Evolutionary conservation across 768 basidiomycete genomes (phyloP), one percentile per base, ranked within the genome.

Genomic region (Myochromella boudieri): DNA sequence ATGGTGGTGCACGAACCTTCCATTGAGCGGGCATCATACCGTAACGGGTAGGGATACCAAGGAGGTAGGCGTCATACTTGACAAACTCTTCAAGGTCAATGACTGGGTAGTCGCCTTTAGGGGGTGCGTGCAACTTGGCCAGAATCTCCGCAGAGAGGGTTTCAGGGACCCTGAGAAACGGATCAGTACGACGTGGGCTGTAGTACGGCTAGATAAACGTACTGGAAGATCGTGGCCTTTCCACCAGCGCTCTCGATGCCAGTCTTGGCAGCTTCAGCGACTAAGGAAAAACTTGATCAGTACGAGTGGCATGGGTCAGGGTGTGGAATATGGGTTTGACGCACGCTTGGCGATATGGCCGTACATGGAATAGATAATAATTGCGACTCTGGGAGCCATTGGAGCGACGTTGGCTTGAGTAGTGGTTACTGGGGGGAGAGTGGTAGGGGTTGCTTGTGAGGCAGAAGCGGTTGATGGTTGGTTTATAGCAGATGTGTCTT

Each of bases 41-140:
- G 67, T 79, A 95, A 57, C 91, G 85, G 21, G 87, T 87, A 42
- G 85, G 85, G 47, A 91, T 71, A 49, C 89, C 91, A 42, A 91
- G 73, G 53, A 95, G 54, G 75, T 79, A 83, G 4, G 79, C 91
- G 56, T 95, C 88, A 58, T 76, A 87, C 4, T 72, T 47, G 15
- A 67, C 53, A 41, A 95, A 73, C 11, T 63, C 69, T 1, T 69
- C 64, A 20, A 84, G 75, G 2, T 66, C 70, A 57, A 91, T 70
- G 54, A 88, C 58, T 3, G 91, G 89, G 64, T 90, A 90, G 54
- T 76, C 66, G 38, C 79, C 79, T 64, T 89, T 90, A 20, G 84
- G 65, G 7, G 84, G 79, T 3, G 88, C 89, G 50, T 84, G 65
- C 81, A 95, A 79, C 61, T 77, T 77, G 37, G 60, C 57, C 31